phyloP scores from a whole-genome alignment of 2,329 filamentous ascomycete species.

The Verticillium nubilum region DNA sequence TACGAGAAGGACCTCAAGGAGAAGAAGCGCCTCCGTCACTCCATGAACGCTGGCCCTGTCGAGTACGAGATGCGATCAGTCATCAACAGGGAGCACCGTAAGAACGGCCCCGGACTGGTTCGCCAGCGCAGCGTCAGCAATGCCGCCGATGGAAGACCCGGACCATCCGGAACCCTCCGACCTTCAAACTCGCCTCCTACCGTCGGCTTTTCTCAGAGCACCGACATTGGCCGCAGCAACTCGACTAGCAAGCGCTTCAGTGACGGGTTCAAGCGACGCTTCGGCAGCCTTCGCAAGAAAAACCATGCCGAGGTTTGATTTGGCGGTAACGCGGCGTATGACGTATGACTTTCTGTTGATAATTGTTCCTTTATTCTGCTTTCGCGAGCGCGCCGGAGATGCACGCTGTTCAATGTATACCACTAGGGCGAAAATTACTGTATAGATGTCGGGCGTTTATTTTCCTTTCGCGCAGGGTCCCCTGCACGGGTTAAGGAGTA shows the following conservation, averaged over 20 bases:
- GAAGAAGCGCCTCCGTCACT: slow-evolving; percentile 34
- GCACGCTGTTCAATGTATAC: background rate
- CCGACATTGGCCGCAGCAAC: slow-evolving; percentile 29
- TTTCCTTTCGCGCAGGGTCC: background rate
- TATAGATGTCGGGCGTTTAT: background rate
- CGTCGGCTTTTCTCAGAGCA: slow-evolving; percentile 13
- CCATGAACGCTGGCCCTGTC: slow-evolving; percentile 22
- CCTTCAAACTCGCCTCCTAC: slow-evolving; percentile 8
- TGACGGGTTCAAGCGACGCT: slow-evolving; percentile 47
- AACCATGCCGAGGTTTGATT: slow-evolving; percentile 17
- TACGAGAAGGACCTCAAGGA: slow-evolving; percentile 64
- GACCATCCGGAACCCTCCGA: slow-evolving; percentile 5
- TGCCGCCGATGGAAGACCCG: slow-evolving; percentile 19
- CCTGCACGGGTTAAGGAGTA: background rate
- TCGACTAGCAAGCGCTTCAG: slow-evolving; percentile 38
- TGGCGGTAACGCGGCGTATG: background rate
- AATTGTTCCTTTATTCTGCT: background rate
- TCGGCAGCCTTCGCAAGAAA: slow-evolving; percentile 47
- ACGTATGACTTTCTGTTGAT: background rate
- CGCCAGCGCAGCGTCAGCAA: slow-evolving; percentile 41
- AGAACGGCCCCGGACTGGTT: slow-evolving; percentile 18
- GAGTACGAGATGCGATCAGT: slow-evolving; percentile 45
- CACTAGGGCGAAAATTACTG: background rate
- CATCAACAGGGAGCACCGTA: slow-evolving; percentile 14
- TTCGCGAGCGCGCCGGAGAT: background rate